Percentiles rank a stretch among this genome's conserved stretches.
Conservation (phyloP, 75 land plant genomes). For the Cryptomeria japonica region DNA sequence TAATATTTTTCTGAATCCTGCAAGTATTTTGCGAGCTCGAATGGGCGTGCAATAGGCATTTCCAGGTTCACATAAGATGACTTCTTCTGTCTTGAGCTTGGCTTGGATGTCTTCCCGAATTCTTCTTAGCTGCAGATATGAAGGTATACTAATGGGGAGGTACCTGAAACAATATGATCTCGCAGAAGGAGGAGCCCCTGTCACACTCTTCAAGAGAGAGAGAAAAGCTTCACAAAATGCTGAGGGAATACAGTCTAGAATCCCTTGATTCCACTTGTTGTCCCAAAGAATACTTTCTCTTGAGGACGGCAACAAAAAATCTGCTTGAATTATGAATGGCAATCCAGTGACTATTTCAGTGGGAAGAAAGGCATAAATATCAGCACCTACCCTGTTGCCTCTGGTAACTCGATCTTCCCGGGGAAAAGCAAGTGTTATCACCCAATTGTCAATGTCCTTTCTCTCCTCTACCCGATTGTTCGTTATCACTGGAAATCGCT, state of each 20-base stretch:
- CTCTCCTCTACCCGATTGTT: constrained; percentile 38
- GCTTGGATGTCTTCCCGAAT: constrained; percentile 35
- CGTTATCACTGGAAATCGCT: constrained; percentile 46
- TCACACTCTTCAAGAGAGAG: constrained; percentile 22
- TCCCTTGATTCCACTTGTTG: constrained; percentile 65
- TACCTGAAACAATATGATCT: constrained; percentile 19
- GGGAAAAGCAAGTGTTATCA: constrained; percentile 59
- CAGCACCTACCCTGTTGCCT: constrained; percentile 9
- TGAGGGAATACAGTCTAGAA: constrained; percentile 52
- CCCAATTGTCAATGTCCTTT: constrained; percentile 40
- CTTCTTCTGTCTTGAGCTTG: constrained; percentile 24
- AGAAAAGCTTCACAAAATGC: constrained; percentile 53
- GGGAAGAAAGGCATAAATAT: constrained; percentile 63
- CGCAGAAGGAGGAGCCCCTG: constrained; percentile 18
- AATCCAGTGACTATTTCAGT: constrained; percentile 58
- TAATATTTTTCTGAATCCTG: constrained; percentile 45
- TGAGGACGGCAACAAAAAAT: constrained; percentile 59
- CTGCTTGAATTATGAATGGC: constrained; percentile 71
- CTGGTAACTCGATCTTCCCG: not conserved
- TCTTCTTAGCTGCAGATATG: constrained; percentile 22
- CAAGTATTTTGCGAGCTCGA: constrained; percentile 27
- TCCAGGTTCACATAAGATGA: constrained; percentile 44
- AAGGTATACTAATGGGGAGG: constrained; percentile 28
- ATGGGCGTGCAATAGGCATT: constrained; percentile 36
- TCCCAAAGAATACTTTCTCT: constrained; percentile 52